Evolutionary conservation across 2,329 filamentous ascomycete species (phyloP).

Genomic region (Colletotrichum neosansevieriae): DNA sequence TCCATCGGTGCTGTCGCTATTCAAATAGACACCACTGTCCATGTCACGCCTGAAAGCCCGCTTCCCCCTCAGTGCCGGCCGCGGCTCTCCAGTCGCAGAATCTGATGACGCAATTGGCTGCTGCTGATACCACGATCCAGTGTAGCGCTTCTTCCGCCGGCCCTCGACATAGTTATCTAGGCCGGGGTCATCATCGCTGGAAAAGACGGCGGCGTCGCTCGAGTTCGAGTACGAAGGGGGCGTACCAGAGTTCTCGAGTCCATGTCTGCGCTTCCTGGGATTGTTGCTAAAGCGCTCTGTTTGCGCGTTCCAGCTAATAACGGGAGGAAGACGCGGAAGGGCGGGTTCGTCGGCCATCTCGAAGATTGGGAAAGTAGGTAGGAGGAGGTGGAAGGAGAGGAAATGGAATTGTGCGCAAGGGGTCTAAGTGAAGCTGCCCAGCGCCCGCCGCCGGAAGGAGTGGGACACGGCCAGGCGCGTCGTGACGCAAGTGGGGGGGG

Average conservation of each 20-base stretch:
- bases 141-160: slow-evolving; percentile 71
- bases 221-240: slow-evolving; percentile 65
- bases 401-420: slow-evolving; percentile 12
- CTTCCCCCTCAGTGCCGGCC: slow-evolving; percentile 56
- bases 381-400: neutral
- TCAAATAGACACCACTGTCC: slow-evolving; percentile 79
- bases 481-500: slow-evolving; percentile 38
- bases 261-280: slow-evolving; percentile 53
- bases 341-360: slow-evolving; percentile 56
- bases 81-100: slow-evolving; percentile 58
- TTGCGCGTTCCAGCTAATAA: slow-evolving; percentile 53
- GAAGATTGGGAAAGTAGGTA: neutral
- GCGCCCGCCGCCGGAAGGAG: slow-evolving; percentile 25
- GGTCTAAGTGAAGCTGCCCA: slow-evolving; percentile 24
- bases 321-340: slow-evolving; percentile 53
- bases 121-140: slow-evolving; percentile 77
- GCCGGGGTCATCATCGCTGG: slow-evolving; percentile 77
- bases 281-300: slow-evolving; percentile 55
- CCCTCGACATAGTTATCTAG: slow-evolving; percentile 73
- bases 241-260: slow-evolving; percentile 47
- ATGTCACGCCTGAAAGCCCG: slow-evolving; percentile 68
- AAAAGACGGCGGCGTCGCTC: slow-evolving; percentile 79
- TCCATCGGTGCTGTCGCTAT: slow-evolving; percentile 66
- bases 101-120: slow-evolving; percentile 61
- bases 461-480: slow-evolving; percentile 31